phyloP scores from a whole-genome alignment of 306 rosid genomes.

The Pterocarpus macrocarpus region DNA sequence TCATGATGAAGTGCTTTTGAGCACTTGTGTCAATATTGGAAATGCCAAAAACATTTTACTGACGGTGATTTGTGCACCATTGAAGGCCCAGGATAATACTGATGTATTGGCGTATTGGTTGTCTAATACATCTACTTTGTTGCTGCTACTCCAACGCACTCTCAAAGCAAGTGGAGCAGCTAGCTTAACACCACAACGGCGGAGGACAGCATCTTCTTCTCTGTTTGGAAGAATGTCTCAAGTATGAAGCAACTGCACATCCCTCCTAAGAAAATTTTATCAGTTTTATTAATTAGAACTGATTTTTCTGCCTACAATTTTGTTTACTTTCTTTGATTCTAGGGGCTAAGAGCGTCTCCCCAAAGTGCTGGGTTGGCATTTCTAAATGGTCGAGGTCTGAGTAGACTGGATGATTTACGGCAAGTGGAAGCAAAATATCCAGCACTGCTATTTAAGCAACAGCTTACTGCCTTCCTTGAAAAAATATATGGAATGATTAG shows the following conservation, averaged over 20 bases:
- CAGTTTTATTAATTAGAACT: conserved; percentile 25
- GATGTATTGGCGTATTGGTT: conserved; percentile 96
- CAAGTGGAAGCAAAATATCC: conserved; percentile 99
- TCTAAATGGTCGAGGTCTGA: conserved; percentile 88
- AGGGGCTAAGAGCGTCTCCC: conserved; percentile 96
- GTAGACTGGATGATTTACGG: conserved; percentile 90
- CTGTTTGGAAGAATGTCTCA: conserved; percentile 99
- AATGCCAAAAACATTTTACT: conserved; percentile 41
- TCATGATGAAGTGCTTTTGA: conserved; percentile 39
- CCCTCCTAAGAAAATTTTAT: conserved; percentile 39
- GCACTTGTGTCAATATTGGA: conserved; percentile 23
- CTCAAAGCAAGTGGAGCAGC: conserved; percentile 99
- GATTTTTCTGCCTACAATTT: conserved; percentile 37
- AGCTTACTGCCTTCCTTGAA: conserved; percentile 99
- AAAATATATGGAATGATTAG: conserved; percentile 98
- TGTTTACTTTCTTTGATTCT: conserved; percentile 43
- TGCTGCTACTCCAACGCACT: conserved; percentile 97
- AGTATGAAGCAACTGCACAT: conserved; percentile 58
- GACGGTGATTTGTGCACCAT: conserved; percentile 46
- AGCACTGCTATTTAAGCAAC: conserved; percentile 96
- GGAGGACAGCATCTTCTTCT: conserved; percentile 91
- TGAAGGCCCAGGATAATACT: conserved; percentile 88
- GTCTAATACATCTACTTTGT: conserved; percentile 92
- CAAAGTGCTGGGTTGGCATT: conserved; percentile 92
- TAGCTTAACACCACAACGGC: conserved; percentile 98